Percentiles rank a stretch among this genome's conserved stretches.
phyloP scores from a whole-genome alignment of 768 basidiomycete species.

The Termitomyces sp. region DNA sequence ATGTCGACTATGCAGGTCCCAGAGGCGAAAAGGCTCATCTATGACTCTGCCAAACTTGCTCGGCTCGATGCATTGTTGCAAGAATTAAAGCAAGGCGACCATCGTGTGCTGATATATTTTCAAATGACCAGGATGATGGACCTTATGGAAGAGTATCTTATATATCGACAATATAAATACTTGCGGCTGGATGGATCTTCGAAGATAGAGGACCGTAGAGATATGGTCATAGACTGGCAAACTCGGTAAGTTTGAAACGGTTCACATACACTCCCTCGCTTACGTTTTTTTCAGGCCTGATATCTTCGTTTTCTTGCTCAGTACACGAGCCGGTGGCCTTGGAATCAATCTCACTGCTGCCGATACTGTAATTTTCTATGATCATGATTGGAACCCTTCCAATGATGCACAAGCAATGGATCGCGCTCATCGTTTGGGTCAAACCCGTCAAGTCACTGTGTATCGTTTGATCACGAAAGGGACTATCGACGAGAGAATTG shows the following conservation, averaged over 20 bases:
- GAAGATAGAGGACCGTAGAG: slow-evolving; percentile 90
- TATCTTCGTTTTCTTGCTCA: slow-evolving; percentile 85
- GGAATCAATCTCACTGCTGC: slow-evolving; percentile 96
- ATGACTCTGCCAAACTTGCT: slow-evolving; percentile 95
- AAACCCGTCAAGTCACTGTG: slow-evolving; percentile 95
- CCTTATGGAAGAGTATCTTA: slow-evolving; percentile 96
- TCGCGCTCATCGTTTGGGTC: slow-evolving; percentile 92
- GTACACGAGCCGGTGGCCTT: slow-evolving; percentile 92
- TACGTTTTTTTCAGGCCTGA: slow-evolving; percentile 53
- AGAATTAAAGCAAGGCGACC: slow-evolving; percentile 88
- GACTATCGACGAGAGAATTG: slow-evolving; percentile 95
- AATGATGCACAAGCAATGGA: slow-evolving; percentile 99
- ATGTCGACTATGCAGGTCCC: slow-evolving; percentile 86
- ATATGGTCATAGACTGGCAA: slow-evolving; percentile 99
- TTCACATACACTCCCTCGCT: neutral
- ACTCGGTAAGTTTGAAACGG: slow-evolving; percentile 59
- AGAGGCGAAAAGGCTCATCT: slow-evolving; percentile 90
- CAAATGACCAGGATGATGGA: slow-evolving; percentile 99
- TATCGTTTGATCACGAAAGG: slow-evolving; percentile 92
- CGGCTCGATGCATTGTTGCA: slow-evolving; percentile 84
- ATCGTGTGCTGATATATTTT: slow-evolving; percentile 95
- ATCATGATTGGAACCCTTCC: slow-evolving; percentile 95
- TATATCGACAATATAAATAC: slow-evolving; percentile 95
- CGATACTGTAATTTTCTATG: slow-evolving; percentile 94
- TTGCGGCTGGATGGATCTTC: slow-evolving; percentile 90